Evolutionary conservation across 2,329 filamentous ascomycete genomes (phyloP).

Genomic region (Aspergillus ochraceus): DNA sequence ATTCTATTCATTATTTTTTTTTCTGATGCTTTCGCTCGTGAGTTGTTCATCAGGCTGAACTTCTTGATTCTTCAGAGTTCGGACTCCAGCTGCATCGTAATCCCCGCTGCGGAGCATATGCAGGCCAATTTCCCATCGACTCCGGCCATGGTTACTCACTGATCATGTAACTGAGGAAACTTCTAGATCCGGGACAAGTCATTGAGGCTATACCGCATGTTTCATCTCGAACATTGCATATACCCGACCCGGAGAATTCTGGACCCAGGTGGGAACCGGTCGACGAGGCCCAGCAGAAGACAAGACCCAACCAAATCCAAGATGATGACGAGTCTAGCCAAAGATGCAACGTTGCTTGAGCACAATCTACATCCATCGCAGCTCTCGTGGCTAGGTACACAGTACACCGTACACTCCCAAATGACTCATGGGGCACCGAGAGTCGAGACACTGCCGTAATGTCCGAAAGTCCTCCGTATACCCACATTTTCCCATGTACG

Average conservation of each 20-base stretch:
- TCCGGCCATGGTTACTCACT: not conserved
- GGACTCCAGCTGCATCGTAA: constrained; percentile 1
- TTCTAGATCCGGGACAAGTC: not conserved
- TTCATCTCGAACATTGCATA: not conserved
- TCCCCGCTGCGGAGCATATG: constrained; percentile 7
- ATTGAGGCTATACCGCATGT: not conserved
- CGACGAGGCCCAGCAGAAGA: not conserved
- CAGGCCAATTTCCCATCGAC: not conserved
- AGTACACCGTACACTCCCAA: not conserved
- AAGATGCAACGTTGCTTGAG: not conserved
- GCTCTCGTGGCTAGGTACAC: not conserved
- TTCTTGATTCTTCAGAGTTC: not conserved
- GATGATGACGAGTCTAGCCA: not conserved
- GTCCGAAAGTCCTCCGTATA: not conserved
- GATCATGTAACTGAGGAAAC: not conserved
- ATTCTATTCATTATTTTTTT: not conserved
- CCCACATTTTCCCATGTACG: not conserved
- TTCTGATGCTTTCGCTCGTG: not conserved
- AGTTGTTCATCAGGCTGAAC: constrained; percentile 1
- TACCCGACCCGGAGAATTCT: not conserved
- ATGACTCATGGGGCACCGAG: not conserved
- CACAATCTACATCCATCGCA: not conserved
- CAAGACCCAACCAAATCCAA: not conserved
- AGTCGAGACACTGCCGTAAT: not conserved
- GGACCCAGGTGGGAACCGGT: not conserved